phyloP scores from a whole-genome alignment of 23 red algal genomes.

The Gracilaria vermiculophylla region DNA sequence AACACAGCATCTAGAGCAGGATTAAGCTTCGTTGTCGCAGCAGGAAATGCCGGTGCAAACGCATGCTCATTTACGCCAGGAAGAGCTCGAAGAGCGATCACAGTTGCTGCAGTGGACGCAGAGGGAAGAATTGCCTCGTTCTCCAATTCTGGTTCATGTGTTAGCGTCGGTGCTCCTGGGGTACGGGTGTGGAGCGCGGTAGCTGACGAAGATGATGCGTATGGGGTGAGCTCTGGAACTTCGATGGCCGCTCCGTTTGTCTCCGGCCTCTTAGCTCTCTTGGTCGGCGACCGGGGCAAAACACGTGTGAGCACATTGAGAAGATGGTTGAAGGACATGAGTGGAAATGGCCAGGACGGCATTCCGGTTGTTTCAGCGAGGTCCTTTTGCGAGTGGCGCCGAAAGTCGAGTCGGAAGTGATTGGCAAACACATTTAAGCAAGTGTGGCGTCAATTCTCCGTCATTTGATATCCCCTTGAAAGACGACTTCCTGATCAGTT shows the following conservation, averaged over 20 bases:
- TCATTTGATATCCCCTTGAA: too few relatives aligned
- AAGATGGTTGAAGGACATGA: background rate
- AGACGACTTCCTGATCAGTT: too few relatives aligned
- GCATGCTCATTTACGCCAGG: slow-evolving; percentile 67
- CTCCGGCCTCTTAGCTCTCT: slow-evolving; percentile 32
- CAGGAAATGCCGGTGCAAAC: slow-evolving; percentile 51
- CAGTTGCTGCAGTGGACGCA: slow-evolving; percentile 46
- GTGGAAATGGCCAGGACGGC: background rate
- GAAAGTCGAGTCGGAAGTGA: background rate
- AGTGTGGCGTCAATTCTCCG: too few relatives aligned
- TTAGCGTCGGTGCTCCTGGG: slow-evolving; percentile 60
- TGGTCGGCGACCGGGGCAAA: slow-evolving; percentile 30
- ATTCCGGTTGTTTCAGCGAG: background rate
- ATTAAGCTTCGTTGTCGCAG: slow-evolving; percentile 45
- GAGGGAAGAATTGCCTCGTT: slow-evolving; percentile 1
- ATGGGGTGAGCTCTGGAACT: slow-evolving; percentile 37
- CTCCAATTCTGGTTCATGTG: slow-evolving; percentile 56
- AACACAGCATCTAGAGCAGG: slow-evolving; percentile 19
- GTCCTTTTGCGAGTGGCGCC: slow-evolving; percentile 2
- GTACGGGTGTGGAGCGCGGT: slow-evolving; percentile 16
- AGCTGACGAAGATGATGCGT: slow-evolving; percentile 12
- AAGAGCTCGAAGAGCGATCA: slow-evolving; percentile 27
- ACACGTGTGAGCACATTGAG: background rate
- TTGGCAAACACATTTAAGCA: background rate
- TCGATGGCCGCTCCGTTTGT: slow-evolving; percentile 63